Evolutionary conservation across 2,329 filamentous ascomycete genomes (phyloP), one percentile per base, ranked within the genome.

Genomic region (Chaetomiaceae sp.): DNA sequence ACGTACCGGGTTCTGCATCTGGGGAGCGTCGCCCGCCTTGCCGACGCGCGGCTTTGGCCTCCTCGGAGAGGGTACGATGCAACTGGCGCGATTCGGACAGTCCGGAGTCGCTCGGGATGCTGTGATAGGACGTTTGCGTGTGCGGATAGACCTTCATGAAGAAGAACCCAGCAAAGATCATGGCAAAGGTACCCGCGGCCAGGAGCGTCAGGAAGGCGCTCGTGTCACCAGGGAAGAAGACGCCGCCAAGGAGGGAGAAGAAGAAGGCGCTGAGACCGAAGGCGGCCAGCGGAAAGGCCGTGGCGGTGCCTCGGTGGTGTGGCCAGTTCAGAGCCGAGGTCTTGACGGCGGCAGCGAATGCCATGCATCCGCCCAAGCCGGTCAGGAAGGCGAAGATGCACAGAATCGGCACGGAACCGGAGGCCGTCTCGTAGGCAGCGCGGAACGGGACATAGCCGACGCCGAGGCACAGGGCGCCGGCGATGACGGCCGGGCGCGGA

Each of bases 221-320:
- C 1, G 90, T 94, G 63, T 95, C 84, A 34, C 90, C 89, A 2
- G 89, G 88, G 65, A 96, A 91, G 36, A 89, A 74, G 42, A 95
- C 66, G 16, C 83, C 82, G 20, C 90, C 89, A 30, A 95, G 71
- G 2, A 85, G 78, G 0, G 94, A 92, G 73, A 96, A 99, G 75
- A 97, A 95, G 72, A 99, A 94, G 50, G 94, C 94, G 67, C 91
- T 96, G 53, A 99, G 73, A 3, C 94, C 94, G 66, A 97, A 97
- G 3, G 89, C 91, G 52, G 94, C 89, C 51, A 97, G 72, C 5
- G 94, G 92, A 63, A 97, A 94, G 1, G 91, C 91, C 5, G 94
- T 97, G 5, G 94, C 94, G 3, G 92, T 96, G 51, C 94, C 94
- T 58, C 94, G 83, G 67, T 95, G 87, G 54, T 86, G 81, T 11